These are phyloP conservation scores for Leonotis leonurus DNA, from an alignment of 257 asterid species.

Conservation along the genomic window DNA sequence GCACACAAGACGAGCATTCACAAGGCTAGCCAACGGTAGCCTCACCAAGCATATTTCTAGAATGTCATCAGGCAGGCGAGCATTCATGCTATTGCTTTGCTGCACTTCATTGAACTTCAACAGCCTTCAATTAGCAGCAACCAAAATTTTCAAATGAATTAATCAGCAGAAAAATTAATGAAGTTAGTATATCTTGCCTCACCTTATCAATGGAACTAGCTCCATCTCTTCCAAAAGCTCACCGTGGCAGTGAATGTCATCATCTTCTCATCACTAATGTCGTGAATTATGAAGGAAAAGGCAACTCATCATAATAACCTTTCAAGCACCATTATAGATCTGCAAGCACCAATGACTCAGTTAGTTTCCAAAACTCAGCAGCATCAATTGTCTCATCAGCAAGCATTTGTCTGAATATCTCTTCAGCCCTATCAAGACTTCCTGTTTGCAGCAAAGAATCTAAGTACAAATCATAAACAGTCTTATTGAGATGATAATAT, in stretches of 20 bases:
- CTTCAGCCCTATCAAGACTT: conserved; percentile 59
- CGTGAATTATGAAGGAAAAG: no score
- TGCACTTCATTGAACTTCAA: conserved; percentile 28
- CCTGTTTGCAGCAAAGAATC: conserved; percentile 57
- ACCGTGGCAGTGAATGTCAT: conserved; percentile 42
- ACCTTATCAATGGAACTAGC: conserved; percentile 29
- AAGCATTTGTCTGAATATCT: conserved; percentile 57
- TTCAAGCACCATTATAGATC: no score
- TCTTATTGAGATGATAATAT: conserved; percentile 50
- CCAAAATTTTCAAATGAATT: neutral
- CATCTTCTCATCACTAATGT: conserved; percentile 30
- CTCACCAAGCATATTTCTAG: conserved; percentile 87
- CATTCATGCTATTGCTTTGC: conserved; percentile 42
- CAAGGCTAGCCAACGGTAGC: conserved; percentile 65
- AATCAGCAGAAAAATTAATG: conserved; percentile 13
- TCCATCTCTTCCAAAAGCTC: conserved; percentile 25
- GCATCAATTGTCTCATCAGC: conserved; percentile 49
- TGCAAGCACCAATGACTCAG: conserved; percentile 57
- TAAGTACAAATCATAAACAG: conserved; percentile 47
- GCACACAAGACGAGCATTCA: conserved; percentile 90
- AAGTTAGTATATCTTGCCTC: conserved; percentile 34
- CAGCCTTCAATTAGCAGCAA: conserved; percentile 29
- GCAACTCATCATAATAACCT: no score
- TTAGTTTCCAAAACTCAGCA: conserved; percentile 51
- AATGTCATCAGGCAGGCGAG: conserved; percentile 77